Conservation (phyloP, 192 early-diverging fungal species). For the Oehlia diaphana region DNA sequence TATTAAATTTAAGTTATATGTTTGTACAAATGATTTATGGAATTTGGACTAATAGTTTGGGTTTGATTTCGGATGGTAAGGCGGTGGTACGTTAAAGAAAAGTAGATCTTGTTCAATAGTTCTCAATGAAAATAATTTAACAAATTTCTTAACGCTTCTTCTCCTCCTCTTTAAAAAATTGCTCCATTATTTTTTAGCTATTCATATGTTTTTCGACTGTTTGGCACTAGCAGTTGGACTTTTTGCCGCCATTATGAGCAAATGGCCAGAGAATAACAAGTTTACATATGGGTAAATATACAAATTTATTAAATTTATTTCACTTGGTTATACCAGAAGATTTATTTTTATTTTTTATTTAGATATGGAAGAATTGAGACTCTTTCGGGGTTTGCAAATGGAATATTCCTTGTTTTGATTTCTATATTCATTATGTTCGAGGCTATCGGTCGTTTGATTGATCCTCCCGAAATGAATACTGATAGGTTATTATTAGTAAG, state of each 20-base stretch:
- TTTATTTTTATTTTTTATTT: constrained; percentile 21
- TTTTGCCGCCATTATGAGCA: constrained; percentile 85
- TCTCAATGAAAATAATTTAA: not conserved
- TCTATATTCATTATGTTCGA: constrained; percentile 91
- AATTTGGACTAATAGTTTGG: constrained; percentile 80
- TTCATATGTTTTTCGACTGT: constrained; percentile 99
- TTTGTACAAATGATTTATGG: constrained; percentile 84
- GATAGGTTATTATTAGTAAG: constrained; percentile 84
- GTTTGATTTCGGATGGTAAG: constrained; percentile 85
- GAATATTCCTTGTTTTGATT: constrained; percentile 86
- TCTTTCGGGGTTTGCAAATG: constrained; percentile 90
- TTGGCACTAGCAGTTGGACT: constrained; percentile 86
- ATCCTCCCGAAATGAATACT: constrained; percentile 86
- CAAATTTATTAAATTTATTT: not conserved
- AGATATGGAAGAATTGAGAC: constrained; percentile 91
- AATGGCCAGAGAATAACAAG: constrained; percentile 82
- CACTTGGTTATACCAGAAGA: not conserved
- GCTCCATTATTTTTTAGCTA: constrained; percentile 52
- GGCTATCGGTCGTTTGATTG: constrained; percentile 81
- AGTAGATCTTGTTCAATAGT: not conserved
- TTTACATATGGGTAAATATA: constrained; percentile 69
- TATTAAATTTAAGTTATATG: constrained; percentile 92
- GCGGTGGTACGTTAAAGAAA: not conserved
- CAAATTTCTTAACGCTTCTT: not conserved
- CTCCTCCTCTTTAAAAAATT: not conserved